A percentile compares a stretch with the other conserved stretches of the same genome.
These are phyloP conservation scores for Gelatoporia subvermispora DNA, from an alignment of 768 basidiomycete genomes.

Conservation along the genomic window DNA sequence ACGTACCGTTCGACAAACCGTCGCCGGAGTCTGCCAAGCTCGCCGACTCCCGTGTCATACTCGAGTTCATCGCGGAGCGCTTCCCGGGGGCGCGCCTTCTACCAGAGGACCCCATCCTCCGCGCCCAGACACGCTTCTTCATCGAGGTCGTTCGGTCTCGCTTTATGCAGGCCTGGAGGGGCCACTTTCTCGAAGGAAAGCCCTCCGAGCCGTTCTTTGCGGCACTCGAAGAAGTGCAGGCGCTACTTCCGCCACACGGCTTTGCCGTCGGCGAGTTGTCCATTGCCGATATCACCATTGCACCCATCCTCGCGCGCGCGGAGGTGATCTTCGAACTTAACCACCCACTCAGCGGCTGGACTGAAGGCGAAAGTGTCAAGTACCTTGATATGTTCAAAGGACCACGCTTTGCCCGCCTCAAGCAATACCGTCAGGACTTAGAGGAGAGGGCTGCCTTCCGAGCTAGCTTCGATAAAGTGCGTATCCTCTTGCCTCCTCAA, in stretches of 20 bases:
- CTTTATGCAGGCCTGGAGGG: constrained; percentile 35
- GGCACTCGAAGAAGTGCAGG: constrained; percentile 44
- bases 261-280: constrained; percentile 42
- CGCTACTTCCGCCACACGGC: constrained; percentile 41
- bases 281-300: too few relatives aligned
- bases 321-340: too few relatives aligned
- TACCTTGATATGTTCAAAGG: too few relatives aligned
- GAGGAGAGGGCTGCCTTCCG: too few relatives aligned
- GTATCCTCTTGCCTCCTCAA: too few relatives aligned
- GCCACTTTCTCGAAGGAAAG: constrained; percentile 26
- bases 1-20: constrained; percentile 46
- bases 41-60: constrained; percentile 56
- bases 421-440: too few relatives aligned
- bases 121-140: constrained; percentile 61
- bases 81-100: constrained; percentile 42
- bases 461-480: too few relatives aligned
- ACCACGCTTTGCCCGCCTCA: too few relatives aligned
- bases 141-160: constrained; percentile 46
- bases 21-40: constrained; percentile 55
- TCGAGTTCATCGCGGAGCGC: constrained; percentile 63
- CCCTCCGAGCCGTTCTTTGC: constrained; percentile 37
- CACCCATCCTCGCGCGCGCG: too few relatives aligned
- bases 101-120: constrained; percentile 48
- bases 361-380: too few relatives aligned
- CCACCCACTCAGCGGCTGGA: too few relatives aligned